Conservation (phyloP, 1,284 basidiomycete genomes). For the Trametes polyzona region DNA sequence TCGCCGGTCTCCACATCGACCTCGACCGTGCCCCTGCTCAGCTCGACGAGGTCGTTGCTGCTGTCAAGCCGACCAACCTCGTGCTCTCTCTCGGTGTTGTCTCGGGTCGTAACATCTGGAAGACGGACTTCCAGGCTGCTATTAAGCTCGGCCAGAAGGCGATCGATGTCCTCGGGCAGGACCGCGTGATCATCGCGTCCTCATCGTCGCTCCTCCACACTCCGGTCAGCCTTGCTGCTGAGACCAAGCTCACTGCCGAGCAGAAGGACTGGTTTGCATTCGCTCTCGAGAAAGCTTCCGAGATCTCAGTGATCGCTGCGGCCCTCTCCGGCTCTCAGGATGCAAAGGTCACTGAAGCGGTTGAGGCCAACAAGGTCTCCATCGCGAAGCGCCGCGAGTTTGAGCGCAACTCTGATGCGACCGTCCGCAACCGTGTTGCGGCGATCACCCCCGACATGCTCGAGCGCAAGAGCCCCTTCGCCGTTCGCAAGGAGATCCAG, state of each 20-base stretch:
- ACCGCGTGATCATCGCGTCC: constrained; percentile 93
- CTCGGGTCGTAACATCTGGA: constrained; percentile 99
- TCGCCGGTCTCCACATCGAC: constrained; percentile 96
- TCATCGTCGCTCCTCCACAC: constrained; percentile 99
- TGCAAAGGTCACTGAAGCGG: constrained; percentile 64
- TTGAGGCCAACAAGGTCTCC: constrained; percentile 89
- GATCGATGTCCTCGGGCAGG: constrained; percentile 77
- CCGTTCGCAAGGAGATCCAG: constrained; percentile 88
- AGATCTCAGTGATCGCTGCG: constrained; percentile 89
- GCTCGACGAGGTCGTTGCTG: constrained; percentile 83
- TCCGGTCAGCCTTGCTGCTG: constrained; percentile 92
- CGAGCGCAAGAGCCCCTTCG: constrained; percentile 91
- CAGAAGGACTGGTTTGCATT: constrained; percentile 99
- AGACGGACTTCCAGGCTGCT: constrained; percentile 90
- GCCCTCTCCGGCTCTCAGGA: constrained; percentile 85
- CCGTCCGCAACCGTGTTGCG: constrained; percentile 94
- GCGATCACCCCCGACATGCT: constrained; percentile 90
- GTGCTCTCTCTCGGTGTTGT: constrained; percentile 94
- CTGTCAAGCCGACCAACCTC: constrained; percentile 83
- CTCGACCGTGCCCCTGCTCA: constrained; percentile 93
- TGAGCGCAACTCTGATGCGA: constrained; percentile 93
- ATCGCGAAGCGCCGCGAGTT: constrained; percentile 97
- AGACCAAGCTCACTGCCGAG: constrained; percentile 90
- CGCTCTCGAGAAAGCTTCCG: constrained; percentile 94
- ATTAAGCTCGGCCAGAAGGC: constrained; percentile 89